Evolutionary conservation across 1,284 basidiomycete genomes (phyloP), one percentile per base, ranked within the genome.

Genomic region (Stygiomarasmius scandens): DNA sequence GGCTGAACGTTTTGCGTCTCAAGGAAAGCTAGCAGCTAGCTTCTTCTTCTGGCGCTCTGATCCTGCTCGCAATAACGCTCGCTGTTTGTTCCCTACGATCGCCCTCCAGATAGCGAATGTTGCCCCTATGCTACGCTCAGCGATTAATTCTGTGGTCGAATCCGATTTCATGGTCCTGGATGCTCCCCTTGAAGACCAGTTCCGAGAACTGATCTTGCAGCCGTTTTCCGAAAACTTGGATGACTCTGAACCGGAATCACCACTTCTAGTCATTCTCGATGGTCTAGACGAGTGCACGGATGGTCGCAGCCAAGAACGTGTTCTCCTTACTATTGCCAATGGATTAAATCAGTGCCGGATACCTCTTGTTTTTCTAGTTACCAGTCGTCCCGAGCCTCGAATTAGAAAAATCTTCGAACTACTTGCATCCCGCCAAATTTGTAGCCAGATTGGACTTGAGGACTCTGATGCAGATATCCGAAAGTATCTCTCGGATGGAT

Each of bases 31-130:
- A 3, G 63, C 49, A 3, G 61, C 64, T 12, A 62, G 53, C 22
- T 66, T 61, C 53, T 66, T 60, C 49, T 66, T 66, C 45, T 44
- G 43, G 11, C 57, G 59, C 3, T 14, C 34, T 1, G 36, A 57
- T n/a, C 22, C 45, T 2, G n/a, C 29, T 20, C 32, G 59, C 2
- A 56, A 51, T 41, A 56, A 32, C 27, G 25, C 48, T 20, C 14
- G 34, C 11, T 43, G 41, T 4, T 20, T 52, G 14, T 52, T 57
- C 46, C 36, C 29, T 20, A 58, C 47, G n/a, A 57, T 60, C 16
- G 51, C 56, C 0, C 32, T 43, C 22, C 38, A 41, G 1, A 36
- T 60, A 22, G 46, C 44, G 16, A 34, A 19, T 19, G 49, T 29
- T 19, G 23, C 41, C 9, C 48, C 48, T 20, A 48, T 43, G 2